phyloP scores from a whole-genome alignment of 805 yeast genomes.

The Candida coleopterorum region DNA sequence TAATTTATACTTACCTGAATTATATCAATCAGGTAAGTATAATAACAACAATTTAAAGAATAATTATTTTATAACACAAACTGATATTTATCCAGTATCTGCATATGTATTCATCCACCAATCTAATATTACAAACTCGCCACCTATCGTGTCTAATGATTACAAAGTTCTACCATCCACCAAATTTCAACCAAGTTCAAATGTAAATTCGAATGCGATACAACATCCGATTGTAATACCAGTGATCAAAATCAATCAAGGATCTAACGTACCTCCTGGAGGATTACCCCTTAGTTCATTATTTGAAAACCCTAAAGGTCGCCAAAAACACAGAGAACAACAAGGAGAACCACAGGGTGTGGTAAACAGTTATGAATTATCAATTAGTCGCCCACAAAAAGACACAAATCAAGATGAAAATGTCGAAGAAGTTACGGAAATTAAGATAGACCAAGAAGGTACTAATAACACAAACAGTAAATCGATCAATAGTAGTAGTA shows the following conservation, averaged over 20 bases:
- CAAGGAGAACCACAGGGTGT: neutral
- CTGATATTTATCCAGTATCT: conserved; percentile 1
- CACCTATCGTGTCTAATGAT: neutral
- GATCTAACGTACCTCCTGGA: conserved; percentile 23
- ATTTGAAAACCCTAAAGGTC: neutral
- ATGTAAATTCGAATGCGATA: neutral
- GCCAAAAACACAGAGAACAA: neutral
- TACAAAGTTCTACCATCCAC: neutral
- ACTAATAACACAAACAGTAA: neutral
- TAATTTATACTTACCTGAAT: conserved; percentile 5
- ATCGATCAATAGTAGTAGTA: neutral
- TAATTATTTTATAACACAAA: conserved; percentile 1
- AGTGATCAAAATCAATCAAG: conserved; percentile 20
- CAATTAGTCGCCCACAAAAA: neutral
- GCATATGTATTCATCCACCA: conserved; percentile 5
- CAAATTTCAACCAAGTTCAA: conserved; percentile 3
- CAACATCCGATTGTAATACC: conserved; percentile 4
- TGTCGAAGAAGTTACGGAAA: neutral
- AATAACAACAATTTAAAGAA: neutral
- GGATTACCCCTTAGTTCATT: conserved; percentile 20
- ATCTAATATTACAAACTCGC: neutral
- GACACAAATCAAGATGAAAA: neutral
- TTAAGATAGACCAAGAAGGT: neutral
- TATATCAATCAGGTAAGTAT: neutral
- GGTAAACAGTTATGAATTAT: neutral